Conservation (phyloP, 1,284 basidiomycete genomes). For the Earliella scabrosa region DNA sequence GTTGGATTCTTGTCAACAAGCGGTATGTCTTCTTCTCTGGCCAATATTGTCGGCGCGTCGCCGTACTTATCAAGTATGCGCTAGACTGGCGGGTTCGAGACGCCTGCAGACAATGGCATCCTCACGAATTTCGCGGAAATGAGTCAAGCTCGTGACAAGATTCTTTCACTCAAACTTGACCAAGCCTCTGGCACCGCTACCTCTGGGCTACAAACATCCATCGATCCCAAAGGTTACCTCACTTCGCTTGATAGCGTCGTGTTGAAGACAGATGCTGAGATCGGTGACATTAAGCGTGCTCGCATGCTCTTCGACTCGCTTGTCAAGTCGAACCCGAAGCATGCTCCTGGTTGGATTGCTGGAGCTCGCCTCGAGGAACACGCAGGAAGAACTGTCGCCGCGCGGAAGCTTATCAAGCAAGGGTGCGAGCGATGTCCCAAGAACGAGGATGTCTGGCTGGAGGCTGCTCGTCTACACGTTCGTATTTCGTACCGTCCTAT, state of each 20-base stretch:
- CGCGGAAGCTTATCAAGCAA: constrained; percentile 91
- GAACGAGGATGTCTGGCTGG: constrained; percentile 97
- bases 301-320: constrained; percentile 95
- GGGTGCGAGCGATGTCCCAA: constrained; percentile 97
- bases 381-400: constrained; percentile 94
- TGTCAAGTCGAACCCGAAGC: constrained; percentile 97
- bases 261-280: constrained; percentile 93
- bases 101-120: constrained; percentile 77
- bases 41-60: neutral
- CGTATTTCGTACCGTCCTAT: constrained; percentile 34
- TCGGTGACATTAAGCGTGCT: constrained; percentile 98
- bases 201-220: constrained; percentile 80
- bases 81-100: constrained; percentile 76
- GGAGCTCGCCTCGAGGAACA: constrained; percentile 96
- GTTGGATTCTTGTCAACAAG: constrained; percentile 73
- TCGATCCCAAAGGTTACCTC: constrained; percentile 97
- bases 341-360: constrained; percentile 98
- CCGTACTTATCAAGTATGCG: constrained; percentile 1
- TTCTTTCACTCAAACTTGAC: constrained; percentile 92
- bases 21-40: constrained; percentile 43
- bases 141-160: constrained; percentile 95
- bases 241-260: constrained; percentile 92
- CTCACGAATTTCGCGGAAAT: constrained; percentile 98
- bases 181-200: constrained; percentile 82
- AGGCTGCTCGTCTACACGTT: constrained; percentile 93